A percentile compares a stretch with the other conserved stretches of the same genome.
Evolutionary conservation across 106 monocot genomes (phyloP).

Genomic region (Iris macrosiphon): DNA sequence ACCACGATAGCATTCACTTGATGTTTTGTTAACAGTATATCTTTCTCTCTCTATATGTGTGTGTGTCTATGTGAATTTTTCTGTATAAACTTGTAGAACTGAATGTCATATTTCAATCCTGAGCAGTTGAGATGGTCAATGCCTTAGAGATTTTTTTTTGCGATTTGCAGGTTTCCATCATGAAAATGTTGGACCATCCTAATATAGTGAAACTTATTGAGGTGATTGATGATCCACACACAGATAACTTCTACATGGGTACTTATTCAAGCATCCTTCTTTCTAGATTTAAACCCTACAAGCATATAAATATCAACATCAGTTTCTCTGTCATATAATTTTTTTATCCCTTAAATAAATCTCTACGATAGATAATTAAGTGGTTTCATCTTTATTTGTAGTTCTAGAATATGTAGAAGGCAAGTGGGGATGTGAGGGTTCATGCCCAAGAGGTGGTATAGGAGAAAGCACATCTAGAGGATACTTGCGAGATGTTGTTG

Average conservation of each 20-base stretch:
- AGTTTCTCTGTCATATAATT: too few species aligned
- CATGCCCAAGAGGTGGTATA: conserved; percentile 13
- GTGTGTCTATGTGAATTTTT: too few species aligned
- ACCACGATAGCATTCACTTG: too few species aligned
- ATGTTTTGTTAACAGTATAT: too few species aligned
- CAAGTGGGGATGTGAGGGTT: conserved; percentile 28
- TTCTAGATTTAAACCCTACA: not conserved
- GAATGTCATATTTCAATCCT: too few species aligned
- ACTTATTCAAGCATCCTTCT: conserved; percentile 8
- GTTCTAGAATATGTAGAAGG: conserved; percentile 45
- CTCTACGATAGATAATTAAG: not conserved
- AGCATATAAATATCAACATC: too few species aligned
- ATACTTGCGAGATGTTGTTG: conserved; percentile 38
- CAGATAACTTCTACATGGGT: conserved; percentile 87
- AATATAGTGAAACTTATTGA: conserved; percentile 90
- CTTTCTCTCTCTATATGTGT: too few species aligned
- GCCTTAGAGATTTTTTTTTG: too few species aligned
- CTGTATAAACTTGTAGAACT: too few species aligned
- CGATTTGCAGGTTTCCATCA: conserved; percentile 68
- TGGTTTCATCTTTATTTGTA: conserved; percentile 4
- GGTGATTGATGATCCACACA: conserved; percentile 81
- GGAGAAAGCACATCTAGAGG: conserved; percentile 23
- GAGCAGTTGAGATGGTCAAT: too few species aligned
- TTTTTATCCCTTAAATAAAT: not conserved
- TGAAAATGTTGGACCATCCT: conserved; percentile 86